These are phyloP conservation scores for Colletotrichum simmondsii DNA, from an alignment of 2,329 filamentous ascomycete genomes.

Conservation along the genomic window DNA sequence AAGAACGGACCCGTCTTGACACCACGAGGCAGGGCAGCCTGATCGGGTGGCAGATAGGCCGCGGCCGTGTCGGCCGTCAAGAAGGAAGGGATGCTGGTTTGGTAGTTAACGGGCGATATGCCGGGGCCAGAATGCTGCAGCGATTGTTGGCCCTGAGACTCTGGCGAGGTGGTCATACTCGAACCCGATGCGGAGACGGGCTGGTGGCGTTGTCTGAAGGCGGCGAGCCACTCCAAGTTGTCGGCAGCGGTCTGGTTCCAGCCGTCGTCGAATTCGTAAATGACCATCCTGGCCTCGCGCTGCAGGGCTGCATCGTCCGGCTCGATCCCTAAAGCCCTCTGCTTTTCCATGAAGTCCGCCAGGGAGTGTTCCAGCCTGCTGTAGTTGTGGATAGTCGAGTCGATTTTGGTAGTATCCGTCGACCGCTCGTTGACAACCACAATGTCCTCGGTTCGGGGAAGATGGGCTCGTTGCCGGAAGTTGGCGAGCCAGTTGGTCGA, in stretches of 20 bases:
- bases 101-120: conserved; percentile 3
- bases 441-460: conserved; percentile 68
- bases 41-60: background rate
- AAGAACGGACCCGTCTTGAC: conserved; percentile 52
- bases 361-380: conserved; percentile 67
- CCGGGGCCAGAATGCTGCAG: background rate
- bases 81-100: background rate
- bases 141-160: background rate
- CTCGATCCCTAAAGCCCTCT: conserved; percentile 56
- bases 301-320: conserved; percentile 67
- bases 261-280: conserved; percentile 70
- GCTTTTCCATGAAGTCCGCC: conserved; percentile 60
- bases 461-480: conserved; percentile 66
- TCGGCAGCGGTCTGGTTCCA: conserved; percentile 74
- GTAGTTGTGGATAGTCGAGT: conserved; percentile 70
- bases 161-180: conserved; percentile 14
- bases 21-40: background rate
- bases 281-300: conserved; percentile 67
- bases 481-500: conserved; percentile 65
- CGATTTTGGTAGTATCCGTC: conserved; percentile 64
- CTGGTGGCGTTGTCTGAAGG: conserved; percentile 61
- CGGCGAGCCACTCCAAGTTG: conserved; percentile 61
- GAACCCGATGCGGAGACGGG: background rate
- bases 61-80: background rate
- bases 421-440: conserved; percentile 59